Conservation (phyloP, 257 asterid genomes). For the Asclepias syriaca region DNA sequence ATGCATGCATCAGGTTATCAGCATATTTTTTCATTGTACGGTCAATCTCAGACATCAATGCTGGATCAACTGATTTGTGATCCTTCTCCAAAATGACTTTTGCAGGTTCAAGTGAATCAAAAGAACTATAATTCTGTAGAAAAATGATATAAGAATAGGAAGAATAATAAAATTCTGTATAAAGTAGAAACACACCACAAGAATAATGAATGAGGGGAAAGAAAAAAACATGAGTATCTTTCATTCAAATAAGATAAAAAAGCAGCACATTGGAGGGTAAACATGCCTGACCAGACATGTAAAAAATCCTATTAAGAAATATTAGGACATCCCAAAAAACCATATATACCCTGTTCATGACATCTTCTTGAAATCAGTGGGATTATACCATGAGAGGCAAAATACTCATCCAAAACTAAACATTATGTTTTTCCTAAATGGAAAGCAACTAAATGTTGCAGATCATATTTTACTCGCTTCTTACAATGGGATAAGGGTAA, state of each 20-base stretch:
- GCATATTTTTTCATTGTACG: constrained; percentile 69
- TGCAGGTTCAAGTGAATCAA: constrained; percentile 57
- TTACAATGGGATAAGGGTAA: neutral
- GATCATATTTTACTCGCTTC: neutral
- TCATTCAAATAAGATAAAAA: neutral
- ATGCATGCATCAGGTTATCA: constrained; percentile 64
- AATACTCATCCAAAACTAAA: neutral
- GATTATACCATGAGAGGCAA: neutral
- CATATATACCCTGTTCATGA: no score
- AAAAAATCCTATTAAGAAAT: neutral
- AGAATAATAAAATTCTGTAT: constrained; percentile 48
- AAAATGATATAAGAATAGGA: neutral
- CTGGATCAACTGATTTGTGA: constrained; percentile 33
- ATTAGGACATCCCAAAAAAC: no score
- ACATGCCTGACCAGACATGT: neutral
- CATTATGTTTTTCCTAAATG: neutral
- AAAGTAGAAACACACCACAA: neutral
- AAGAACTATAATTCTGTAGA: constrained; percentile 54
- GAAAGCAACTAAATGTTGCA: neutral
- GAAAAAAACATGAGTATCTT: constrained; percentile 14
- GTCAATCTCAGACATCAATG: constrained; percentile 72
- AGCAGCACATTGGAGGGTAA: neutral
- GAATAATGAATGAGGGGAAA: neutral
- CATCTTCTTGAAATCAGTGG: no score
- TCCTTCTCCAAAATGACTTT: constrained; percentile 56